Evolutionary conservation across 139 green algal species (phyloP), one percentile per base, ranked within the genome.

Genomic region (Chlorella sp.): DNA sequence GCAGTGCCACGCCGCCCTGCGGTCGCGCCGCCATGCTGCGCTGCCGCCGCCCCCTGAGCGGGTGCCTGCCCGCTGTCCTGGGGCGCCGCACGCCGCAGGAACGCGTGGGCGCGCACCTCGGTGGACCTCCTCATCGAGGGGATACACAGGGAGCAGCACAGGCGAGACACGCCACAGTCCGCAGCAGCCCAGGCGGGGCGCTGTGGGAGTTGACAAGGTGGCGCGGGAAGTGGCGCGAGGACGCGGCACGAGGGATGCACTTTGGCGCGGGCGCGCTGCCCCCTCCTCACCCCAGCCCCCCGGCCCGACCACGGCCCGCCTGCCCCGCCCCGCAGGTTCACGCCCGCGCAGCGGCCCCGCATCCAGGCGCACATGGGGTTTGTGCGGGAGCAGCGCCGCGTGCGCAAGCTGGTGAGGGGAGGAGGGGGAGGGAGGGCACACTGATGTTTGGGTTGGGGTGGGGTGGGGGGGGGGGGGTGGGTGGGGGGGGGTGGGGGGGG

Each of bases 41-140:
- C n/a, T n/a, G n/a, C n/a, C n/a, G n/a, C n/a, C n/a, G n/a, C n/a
- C n/a, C n/a, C n/a, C n/a, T n/a, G n/a, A n/a, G n/a, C n/a, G n/a
- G n/a, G n/a, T n/a, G n/a, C n/a, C n/a, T n/a, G n/a, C n/a, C n/a
- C n/a, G n/a, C n/a, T n/a, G n/a, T n/a, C n/a, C n/a, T n/a, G n/a
- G n/a, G n/a, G n/a, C n/a, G n/a, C n/a, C n/a, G n/a, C n/a, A n/a
- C n/a, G 9, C 45, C 36, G 67, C 73, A 79, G 73, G 72, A 77
- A 81, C 6, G 62, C 79, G 17, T 94, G 89, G 89, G 89, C 89
- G 3, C 77, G 82, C 17, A 90, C 83, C 19, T 79, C 82, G 17
- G 70, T 91, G 2, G 89, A 94, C 73, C 74, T 89, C 23, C 71
- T 86, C 41, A 70, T 85, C 1, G 85, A 90, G 67, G 77, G 89